Percentiles rank a stretch among this genome's conserved stretches.
Conservation (phyloP, 2,329 filamentous ascomycete species). For the Ceratocystis huliohia region DNA sequence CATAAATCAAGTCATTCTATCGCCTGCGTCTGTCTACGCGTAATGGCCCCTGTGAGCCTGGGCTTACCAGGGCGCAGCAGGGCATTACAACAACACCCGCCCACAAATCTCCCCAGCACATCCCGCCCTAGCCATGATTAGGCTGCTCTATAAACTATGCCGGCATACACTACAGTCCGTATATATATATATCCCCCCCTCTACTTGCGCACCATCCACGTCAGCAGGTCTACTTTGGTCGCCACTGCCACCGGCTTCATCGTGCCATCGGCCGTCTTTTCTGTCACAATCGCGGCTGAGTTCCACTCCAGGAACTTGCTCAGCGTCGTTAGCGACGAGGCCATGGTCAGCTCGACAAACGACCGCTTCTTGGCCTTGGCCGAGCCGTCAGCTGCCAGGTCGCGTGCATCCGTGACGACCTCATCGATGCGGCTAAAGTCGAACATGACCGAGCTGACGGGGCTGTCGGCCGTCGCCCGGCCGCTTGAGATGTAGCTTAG, state of each 20-base stretch:
- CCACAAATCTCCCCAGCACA: no score
- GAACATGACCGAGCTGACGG: conserved; percentile 88
- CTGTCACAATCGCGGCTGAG: conserved; percentile 85
- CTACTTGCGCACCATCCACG: conserved; percentile 65
- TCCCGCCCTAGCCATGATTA: no score
- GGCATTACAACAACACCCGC: no score
- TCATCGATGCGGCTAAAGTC: conserved; percentile 81
- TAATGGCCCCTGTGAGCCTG: no score
- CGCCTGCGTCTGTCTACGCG: no score
- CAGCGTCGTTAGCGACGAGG: conserved; percentile 70
- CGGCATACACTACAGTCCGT: neutral
- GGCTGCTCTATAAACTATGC: neutral
- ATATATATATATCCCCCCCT: neutral
- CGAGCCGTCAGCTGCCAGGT: conserved; percentile 37
- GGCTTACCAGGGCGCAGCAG: no score
- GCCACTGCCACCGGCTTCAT: conserved; percentile 74
- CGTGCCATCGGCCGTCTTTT: conserved; percentile 45
- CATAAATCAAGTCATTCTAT: no score
- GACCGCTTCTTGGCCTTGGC: conserved; percentile 43
- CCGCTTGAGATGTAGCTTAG: conserved; percentile 80
- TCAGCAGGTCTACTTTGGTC: conserved; percentile 90
- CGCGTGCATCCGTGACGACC: conserved; percentile 75
- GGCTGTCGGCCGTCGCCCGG: conserved; percentile 58
- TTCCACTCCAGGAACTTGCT: conserved; percentile 98
- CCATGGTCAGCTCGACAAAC: conserved; percentile 88